phyloP scores from a whole-genome alignment of 108 stramenopile species.

The Cyclotella cryptica region DNA sequence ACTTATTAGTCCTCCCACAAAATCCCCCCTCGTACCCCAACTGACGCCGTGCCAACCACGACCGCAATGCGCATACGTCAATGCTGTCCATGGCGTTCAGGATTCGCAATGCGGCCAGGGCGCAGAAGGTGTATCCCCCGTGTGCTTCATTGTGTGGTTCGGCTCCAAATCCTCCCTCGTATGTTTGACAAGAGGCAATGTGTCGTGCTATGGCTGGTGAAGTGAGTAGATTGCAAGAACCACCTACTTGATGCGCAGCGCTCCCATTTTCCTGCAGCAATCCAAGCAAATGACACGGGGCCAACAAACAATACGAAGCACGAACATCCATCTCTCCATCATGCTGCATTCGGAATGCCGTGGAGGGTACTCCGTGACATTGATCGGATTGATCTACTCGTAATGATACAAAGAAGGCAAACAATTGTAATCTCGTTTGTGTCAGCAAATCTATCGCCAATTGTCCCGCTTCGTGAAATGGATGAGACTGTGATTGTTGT shows the following conservation, averaged over 20 bases:
- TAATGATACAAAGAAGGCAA: slow-evolving; percentile 72
- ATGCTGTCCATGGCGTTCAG: slow-evolving; percentile 42
- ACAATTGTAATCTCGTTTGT: slow-evolving; percentile 58
- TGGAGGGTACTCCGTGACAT: slow-evolving; percentile 4
- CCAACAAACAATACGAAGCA: slow-evolving; percentile 91
- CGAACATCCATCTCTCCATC: slow-evolving; percentile 98
- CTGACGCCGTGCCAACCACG: slow-evolving; percentile 91
- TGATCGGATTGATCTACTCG: slow-evolving; percentile 30
- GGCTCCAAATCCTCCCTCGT: slow-evolving; percentile 97
- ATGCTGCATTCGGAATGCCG: slow-evolving; percentile 93
- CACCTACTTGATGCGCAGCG: not conserved
- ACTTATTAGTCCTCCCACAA: slow-evolving; percentile 95
- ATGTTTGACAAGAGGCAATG: slow-evolving; percentile 92
- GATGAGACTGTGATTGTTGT: not conserved
- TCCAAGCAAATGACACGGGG: slow-evolving; percentile 51
- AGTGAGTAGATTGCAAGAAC: slow-evolving; percentile 28
- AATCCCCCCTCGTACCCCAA: slow-evolving; percentile 96
- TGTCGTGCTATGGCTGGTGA: slow-evolving; percentile 31
- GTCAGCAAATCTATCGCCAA: slow-evolving; percentile 48
- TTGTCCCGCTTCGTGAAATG: slow-evolving; percentile 25
- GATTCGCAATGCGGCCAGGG: slow-evolving; percentile 82
- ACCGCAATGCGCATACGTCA: slow-evolving; percentile 69
- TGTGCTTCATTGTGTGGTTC: slow-evolving; percentile 97
- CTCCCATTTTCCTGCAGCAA: slow-evolving; percentile 18
- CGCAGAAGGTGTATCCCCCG: slow-evolving; percentile 99